These are phyloP conservation scores for Aegilops bicornis DNA, from an alignment of 176 grass and related monocot genomes.

Conservation along the genomic window DNA sequence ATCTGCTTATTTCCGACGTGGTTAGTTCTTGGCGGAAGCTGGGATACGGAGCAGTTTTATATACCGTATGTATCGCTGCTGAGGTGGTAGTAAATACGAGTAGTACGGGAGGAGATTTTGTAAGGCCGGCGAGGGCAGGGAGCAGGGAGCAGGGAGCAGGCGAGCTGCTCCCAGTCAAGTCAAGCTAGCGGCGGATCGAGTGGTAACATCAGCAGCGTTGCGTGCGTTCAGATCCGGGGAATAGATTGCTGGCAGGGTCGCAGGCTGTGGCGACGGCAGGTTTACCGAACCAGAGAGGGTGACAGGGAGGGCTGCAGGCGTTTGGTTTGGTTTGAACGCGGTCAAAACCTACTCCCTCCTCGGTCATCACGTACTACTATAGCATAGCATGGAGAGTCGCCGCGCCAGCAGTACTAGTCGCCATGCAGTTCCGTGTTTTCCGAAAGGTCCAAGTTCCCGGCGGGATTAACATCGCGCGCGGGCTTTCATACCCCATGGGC, in stretches of 20 bases:
- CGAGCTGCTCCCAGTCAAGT: background rate
- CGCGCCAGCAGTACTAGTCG: background rate
- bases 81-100: background rate
- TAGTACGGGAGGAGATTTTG: background rate
- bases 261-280: background rate
- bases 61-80: background rate
- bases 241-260: background rate
- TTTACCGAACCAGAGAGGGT: background rate
- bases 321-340: background rate
- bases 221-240: background rate
- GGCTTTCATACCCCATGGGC: constrained; percentile 24
- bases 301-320: background rate
- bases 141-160: constrained; percentile 18
- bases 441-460: constrained; percentile 39
- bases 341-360: constrained; percentile 30
- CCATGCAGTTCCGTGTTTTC: constrained; percentile 15
- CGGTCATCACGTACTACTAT: constrained; percentile 11
- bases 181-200: background rate
- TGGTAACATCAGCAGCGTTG: constrained; percentile 6
- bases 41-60: no score
- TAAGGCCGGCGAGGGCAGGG: background rate
- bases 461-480: background rate
- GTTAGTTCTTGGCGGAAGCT: background rate
- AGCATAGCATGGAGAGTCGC: background rate
- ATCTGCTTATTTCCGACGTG: no score